Base-by-base conservation (phyloP, 192 early-diverging fungal species). In the Coemansia sp. region DNA sequence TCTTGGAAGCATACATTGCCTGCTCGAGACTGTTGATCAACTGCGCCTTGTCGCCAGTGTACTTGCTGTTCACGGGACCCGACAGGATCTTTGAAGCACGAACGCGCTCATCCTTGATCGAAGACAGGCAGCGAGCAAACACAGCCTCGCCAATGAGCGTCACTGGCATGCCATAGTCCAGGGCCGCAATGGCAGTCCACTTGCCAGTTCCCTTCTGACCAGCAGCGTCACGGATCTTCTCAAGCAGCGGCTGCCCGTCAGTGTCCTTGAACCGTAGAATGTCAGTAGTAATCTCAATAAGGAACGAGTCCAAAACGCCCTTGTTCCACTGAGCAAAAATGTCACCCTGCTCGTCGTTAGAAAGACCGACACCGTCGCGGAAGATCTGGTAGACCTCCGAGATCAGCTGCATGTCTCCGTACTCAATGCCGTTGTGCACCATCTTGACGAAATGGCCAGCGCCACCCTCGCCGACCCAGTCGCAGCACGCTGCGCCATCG, bases 361-460 rank as follows among this genome's bases (percentile, higher is more conserved):
- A 59, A 55, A 92, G 70, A 47, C 86, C 88, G 47, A 96, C 83
- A 58, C 90, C 90, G 57, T 93, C 87, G 81, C 89, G 91, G 81
- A 98, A 78, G 71, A 95, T 80, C 53, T 92, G 87, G 82, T 98
- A 98, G 39, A 90, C 91, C 83, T 98, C 96, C 63, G 86, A 87
- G 60, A 98, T 92, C 81, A 98, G 89, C 82, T 98, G 96, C 96
- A 98, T 98, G 80, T 98, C 96, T 66, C 96, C 96, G 74, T 98
- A 98, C 81, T 98, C 96, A 62, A 98, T 98, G 71, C 94, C 94
- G 80, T 98, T 98, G 87, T 98, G 94, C 52, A 98, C 94, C 96
- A 98, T 96, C 87, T 98, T 98, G 83, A 98, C 94, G 81, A 95
- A 98, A 86, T 98, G 94, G 42, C 94, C 96, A 23, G 96, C 89